Percentiles rank a stretch among this genome's conserved stretches.
These are phyloP conservation scores for Carnegiea gigantea DNA, from an alignment of 179 eudicot species.

Conservation along the genomic window DNA sequence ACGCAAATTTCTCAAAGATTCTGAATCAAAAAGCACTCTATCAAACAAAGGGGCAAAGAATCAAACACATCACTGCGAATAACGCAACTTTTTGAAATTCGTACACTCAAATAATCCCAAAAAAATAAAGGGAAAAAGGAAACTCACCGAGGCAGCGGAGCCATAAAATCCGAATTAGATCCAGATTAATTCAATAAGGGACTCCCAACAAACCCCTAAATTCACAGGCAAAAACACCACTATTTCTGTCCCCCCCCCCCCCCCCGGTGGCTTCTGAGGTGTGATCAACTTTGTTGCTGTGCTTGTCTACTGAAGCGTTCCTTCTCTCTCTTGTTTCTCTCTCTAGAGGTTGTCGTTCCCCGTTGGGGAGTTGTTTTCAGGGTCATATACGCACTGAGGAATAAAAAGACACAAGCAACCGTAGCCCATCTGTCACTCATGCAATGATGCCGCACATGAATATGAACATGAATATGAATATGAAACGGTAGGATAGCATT, in stretches of 20 bases:
- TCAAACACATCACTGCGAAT: neutral
- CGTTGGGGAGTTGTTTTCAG: neutral
- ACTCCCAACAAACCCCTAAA: neutral
- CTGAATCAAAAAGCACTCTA: neutral
- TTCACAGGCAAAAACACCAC: neutral
- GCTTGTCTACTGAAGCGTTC: neutral
- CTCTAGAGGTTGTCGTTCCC: neutral
- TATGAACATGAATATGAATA: too few species aligned
- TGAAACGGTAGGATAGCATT: neutral
- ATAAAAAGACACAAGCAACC: neutral
- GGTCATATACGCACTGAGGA: neutral
- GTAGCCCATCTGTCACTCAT: neutral
- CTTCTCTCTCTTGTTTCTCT: neutral
- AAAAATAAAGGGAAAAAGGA: neutral
- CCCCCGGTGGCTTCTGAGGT: neutral
- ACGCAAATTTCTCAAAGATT: neutral
- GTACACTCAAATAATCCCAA: neutral
- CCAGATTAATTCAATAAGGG: neutral
- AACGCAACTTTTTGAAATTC: neutral
- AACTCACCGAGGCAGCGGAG: neutral
- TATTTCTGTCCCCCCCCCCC: neutral
- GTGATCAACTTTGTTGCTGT: neutral
- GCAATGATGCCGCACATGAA: too few species aligned
- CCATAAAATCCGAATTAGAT: neutral
- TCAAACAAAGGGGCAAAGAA: neutral